These are phyloP conservation scores for Corylus americana DNA, from an alignment of 306 rosid genomes.

Conservation along the genomic window DNA sequence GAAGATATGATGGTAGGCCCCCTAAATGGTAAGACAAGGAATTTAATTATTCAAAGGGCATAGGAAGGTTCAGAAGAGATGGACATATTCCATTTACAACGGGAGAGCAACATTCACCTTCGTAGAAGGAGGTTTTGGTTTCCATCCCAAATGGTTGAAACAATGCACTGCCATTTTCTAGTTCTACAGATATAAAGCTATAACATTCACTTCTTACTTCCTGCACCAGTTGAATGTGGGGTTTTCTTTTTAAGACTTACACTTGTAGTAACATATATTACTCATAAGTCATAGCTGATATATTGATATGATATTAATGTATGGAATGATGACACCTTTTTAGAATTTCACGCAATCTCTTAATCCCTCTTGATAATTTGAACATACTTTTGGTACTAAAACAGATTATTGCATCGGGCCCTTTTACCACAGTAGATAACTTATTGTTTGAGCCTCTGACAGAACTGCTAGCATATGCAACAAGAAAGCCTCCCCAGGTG, in stretches of 20 bases:
- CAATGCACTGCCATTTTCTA: not conserved
- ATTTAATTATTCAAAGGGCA: not conserved
- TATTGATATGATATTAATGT: conserved; percentile 15
- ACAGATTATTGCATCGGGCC: conserved; percentile 94
- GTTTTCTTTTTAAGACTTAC: not conserved
- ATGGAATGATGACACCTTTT: not conserved
- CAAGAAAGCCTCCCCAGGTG: conserved; percentile 71
- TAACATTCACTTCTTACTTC: not conserved
- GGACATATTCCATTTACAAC: not conserved
- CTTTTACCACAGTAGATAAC: conserved; percentile 87
- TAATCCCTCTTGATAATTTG: conserved; percentile 15
- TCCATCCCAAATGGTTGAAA: not conserved
- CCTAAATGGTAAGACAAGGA: not conserved
- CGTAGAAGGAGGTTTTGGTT: not conserved
- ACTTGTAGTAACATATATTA: conserved; percentile 11
- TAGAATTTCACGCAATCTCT: conserved; percentile 14
- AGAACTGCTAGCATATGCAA: conserved; percentile 84
- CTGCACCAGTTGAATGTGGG: not conserved
- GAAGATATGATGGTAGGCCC: not conserved
- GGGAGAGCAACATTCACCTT: not conserved
- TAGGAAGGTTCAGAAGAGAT: not conserved
- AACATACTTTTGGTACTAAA: conserved; percentile 22
- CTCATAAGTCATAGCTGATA: not conserved
- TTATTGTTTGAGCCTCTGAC: conserved; percentile 81
- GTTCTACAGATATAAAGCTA: not conserved